phyloP scores from a whole-genome alignment of 495 filamentous ascomycete species.

The Bathelium albidoporum region DNA sequence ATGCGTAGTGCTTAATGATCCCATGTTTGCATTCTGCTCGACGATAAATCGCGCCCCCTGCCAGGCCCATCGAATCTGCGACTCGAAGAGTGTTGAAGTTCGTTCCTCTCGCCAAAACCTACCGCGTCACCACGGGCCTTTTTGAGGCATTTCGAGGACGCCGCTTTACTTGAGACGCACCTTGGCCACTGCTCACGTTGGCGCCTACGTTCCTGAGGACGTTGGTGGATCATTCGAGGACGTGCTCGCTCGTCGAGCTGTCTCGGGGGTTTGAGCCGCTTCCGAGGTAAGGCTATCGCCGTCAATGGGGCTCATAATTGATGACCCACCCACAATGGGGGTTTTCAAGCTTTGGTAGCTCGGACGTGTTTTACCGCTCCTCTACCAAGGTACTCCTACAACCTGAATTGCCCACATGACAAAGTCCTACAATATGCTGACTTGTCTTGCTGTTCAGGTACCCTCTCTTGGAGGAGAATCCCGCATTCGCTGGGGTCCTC shows the following conservation, averaged over 20 bases:
- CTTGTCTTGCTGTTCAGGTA: background rate
- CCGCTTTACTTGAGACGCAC: background rate
- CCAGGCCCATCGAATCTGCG: background rate
- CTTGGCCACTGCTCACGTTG: background rate
- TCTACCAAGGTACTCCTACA: background rate
- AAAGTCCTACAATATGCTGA: background rate
- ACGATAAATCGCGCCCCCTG: slow-evolving; percentile 1
- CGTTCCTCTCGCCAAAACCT: background rate
- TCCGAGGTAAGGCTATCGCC: background rate
- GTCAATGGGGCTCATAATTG: background rate
- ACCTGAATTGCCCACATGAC: background rate
- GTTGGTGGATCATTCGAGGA: background rate
- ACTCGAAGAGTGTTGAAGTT: background rate
- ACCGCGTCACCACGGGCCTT: background rate
- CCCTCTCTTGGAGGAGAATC: background rate
- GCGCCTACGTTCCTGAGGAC: background rate
- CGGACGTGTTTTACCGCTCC: background rate
- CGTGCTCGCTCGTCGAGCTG: background rate
- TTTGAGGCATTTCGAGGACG: background rate
- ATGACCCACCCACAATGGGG: background rate
- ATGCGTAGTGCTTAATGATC: background rate
- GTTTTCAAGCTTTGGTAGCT: background rate
- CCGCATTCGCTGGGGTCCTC: background rate
- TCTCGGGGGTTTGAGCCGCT: background rate
- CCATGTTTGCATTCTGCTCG: background rate